A percentile compares a stretch with the other conserved stretches of the same genome.
These are phyloP conservation scores for Cryphonectria nitschkei DNA, from an alignment of 2,329 filamentous ascomycete genomes.

Conservation along the genomic window DNA sequence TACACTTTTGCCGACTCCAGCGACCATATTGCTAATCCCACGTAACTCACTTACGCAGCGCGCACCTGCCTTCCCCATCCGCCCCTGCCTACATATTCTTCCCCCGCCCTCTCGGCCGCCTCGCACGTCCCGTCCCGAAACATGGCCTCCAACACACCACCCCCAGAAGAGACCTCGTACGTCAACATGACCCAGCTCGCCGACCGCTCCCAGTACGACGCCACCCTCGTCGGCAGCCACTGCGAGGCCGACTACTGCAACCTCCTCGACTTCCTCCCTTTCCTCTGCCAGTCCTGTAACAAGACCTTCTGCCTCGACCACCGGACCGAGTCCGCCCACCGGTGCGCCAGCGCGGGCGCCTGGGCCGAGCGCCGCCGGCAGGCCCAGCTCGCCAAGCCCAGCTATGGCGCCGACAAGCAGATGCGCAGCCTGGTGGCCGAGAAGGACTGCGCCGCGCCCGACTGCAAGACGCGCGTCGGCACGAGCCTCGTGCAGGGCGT, in stretches of 20 bases:
- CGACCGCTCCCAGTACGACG: slow-evolving; percentile 56
- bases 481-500: slow-evolving; percentile 70
- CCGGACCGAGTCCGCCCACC: slow-evolving; percentile 81
- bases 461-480: slow-evolving; percentile 73
- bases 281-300: slow-evolving; percentile 86
- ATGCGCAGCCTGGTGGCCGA: slow-evolving; percentile 60
- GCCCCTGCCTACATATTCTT: slow-evolving; percentile 1
- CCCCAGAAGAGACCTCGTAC: slow-evolving; percentile 57
- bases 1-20: slow-evolving; percentile 31
- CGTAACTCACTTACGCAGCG: slow-evolving; percentile 21
- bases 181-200: slow-evolving; percentile 69
- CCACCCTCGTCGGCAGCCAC: slow-evolving; percentile 84
- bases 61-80: slow-evolving; percentile 19
- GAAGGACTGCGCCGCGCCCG: slow-evolving; percentile 68
- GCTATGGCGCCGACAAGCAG: slow-evolving; percentile 57
- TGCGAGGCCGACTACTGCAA: slow-evolving; percentile 92
- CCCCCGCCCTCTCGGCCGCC: slow-evolving; percentile 4
- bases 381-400: slow-evolving; percentile 57
- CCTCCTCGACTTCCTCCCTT: slow-evolving; percentile 94
- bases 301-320: slow-evolving; percentile 92
- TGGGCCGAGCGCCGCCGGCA: slow-evolving; percentile 63
- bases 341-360: slow-evolving; percentile 62
- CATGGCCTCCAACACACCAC: slow-evolving; percentile 56
- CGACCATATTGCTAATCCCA: slow-evolving; percentile 25
- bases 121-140: slow-evolving; percentile 30